Evolutionary conservation across 2,329 filamentous ascomycete species (phyloP).

Genomic region (Aspergillaceae sp.): DNA sequence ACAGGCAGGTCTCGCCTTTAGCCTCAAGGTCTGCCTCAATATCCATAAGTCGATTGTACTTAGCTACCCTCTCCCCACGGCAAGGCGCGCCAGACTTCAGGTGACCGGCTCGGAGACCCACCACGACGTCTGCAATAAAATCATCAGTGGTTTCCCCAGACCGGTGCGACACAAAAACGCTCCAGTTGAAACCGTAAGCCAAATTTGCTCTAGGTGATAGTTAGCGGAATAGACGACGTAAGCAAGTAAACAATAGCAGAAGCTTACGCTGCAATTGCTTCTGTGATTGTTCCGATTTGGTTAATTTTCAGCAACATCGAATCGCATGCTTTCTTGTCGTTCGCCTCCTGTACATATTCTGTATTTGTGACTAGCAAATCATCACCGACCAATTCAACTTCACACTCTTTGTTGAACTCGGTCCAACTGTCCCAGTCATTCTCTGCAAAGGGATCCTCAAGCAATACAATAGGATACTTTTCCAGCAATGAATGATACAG

Average conservation of each 20-base stretch:
- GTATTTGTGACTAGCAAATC: slow-evolving; percentile 35
- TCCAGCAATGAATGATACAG: slow-evolving; percentile 25
- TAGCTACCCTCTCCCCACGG: slow-evolving; percentile 35
- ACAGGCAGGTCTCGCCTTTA: slow-evolving; percentile 14
- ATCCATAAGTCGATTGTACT: slow-evolving; percentile 39
- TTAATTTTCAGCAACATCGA: slow-evolving; percentile 37
- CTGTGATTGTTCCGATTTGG: slow-evolving; percentile 36
- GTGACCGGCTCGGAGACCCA: slow-evolving; percentile 33
- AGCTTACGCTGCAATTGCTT: slow-evolving; percentile 33
- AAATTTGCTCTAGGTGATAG: slow-evolving; percentile 19
- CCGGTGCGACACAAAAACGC: slow-evolving; percentile 37
- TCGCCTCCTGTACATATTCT: slow-evolving; percentile 24
- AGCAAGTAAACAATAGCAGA: not conserved
- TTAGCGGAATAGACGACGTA: not conserved
- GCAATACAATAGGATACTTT: slow-evolving; percentile 31
- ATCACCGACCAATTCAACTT: slow-evolving; percentile 34
- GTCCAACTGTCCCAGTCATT: slow-evolving; percentile 33
- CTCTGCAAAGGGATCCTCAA: slow-evolving; percentile 37
- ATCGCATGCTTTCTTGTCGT: slow-evolving; percentile 34
- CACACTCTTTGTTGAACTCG: slow-evolving; percentile 25
- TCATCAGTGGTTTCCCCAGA: slow-evolving; percentile 38
- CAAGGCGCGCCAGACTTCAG: slow-evolving; percentile 34
- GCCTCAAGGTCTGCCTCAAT: slow-evolving; percentile 29
- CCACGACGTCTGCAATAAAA: slow-evolving; percentile 37
- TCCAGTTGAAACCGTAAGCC: slow-evolving; percentile 28